A percentile compares a stretch with the other conserved stretches of the same genome.
Conservation (phyloP, 179 eudicot genomes). For the Vitellaria paradoxa region DNA sequence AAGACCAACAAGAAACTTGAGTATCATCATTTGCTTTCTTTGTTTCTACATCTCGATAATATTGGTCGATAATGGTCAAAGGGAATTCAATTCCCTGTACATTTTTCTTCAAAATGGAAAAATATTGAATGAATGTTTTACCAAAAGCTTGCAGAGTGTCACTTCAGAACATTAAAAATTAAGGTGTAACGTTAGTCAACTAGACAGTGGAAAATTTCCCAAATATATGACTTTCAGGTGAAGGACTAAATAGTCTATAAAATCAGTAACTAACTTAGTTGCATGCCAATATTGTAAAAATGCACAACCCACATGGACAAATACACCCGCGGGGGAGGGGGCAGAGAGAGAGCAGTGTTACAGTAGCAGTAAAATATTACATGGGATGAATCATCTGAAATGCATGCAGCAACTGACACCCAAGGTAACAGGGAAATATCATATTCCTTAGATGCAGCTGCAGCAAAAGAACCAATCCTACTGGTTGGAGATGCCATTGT, state of each 20-base stretch:
- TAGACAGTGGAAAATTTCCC: neutral
- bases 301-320: neutral
- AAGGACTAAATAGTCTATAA: neutral
- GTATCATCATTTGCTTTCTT: too few species aligned
- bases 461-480: constrained; percentile 91
- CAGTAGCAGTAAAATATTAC: constrained; percentile 32
- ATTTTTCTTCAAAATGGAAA: too few species aligned
- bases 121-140: too few species aligned
- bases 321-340: neutral
- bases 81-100: too few species aligned
- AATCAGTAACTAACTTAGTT: neutral
- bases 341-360: neutral
- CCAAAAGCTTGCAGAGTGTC: neutral
- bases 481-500: constrained; percentile 90
- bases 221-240: neutral
- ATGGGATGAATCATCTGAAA: constrained; percentile 55
- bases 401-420: constrained; percentile 95
- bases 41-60: too few species aligned
- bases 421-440: constrained; percentile 94
- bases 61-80: too few species aligned
- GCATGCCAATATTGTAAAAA: neutral
- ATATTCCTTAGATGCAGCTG: constrained; percentile 75
- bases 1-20: too few species aligned
- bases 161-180: neutral
- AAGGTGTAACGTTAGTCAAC: neutral